A percentile compares a stretch with the other conserved stretches of the same genome.
Evolutionary conservation across 2,329 filamentous ascomycete genomes (phyloP).

Genomic region (Calonectria ilicicola): DNA sequence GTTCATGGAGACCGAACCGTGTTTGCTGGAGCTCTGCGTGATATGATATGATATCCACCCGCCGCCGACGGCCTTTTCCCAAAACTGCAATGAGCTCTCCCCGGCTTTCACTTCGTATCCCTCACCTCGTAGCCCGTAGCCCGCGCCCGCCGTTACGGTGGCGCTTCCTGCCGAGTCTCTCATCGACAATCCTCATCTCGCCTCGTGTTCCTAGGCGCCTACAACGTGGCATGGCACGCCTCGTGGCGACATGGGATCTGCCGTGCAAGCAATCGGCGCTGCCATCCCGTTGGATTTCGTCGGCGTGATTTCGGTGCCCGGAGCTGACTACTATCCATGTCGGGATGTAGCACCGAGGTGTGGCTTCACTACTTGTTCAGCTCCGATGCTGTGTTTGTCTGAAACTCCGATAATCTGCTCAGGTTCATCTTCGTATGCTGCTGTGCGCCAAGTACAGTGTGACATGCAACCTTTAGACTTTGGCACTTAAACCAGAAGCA

Average conservation of each 20-base stretch:
- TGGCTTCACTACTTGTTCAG: neutral
- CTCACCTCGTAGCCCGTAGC: neutral
- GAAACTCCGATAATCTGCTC: neutral
- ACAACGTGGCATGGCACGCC: neutral
- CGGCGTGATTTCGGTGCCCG: neutral
- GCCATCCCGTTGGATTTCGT: neutral
- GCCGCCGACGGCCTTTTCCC: slow-evolving; percentile 30
- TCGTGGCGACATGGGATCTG: neutral
- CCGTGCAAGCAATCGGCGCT: neutral
- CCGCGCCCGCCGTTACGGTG: slow-evolving; percentile 5
- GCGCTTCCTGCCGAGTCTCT: neutral
- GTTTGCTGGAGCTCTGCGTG: neutral
- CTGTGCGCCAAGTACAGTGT: neutral
- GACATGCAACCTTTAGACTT: neutral
- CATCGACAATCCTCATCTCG: slow-evolving; percentile 2
- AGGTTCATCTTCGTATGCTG: neutral
- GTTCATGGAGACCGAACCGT: neutral
- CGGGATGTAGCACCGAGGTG: neutral
- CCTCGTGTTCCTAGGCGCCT: slow-evolving; percentile 3
- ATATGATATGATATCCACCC: slow-evolving; percentile 33
- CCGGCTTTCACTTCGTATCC: slow-evolving; percentile 14
- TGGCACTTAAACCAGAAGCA: neutral
- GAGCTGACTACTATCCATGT: neutral
- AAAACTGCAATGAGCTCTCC: slow-evolving; percentile 34
- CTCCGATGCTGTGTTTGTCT: neutral